Evolutionary conservation across 2,329 filamentous ascomycete genomes (phyloP).

Genomic region (Colletotrichum zoysiae): DNA sequence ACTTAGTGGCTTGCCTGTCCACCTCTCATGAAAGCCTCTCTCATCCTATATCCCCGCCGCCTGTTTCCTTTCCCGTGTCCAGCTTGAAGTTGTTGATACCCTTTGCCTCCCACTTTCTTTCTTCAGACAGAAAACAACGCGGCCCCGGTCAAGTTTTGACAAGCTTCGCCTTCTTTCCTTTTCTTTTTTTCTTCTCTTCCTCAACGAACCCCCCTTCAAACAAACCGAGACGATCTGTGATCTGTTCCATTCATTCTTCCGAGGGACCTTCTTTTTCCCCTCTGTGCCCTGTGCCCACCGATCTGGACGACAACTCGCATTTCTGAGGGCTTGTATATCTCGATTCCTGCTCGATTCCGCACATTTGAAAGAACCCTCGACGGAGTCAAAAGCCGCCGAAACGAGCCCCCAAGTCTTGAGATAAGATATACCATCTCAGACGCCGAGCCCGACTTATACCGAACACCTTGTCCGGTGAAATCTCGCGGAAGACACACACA

Average conservation of each 20-base stretch:
- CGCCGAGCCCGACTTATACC: slow-evolving; percentile 7
- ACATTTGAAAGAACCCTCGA: not conserved
- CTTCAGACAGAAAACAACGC: slow-evolving; percentile 16
- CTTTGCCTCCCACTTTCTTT: slow-evolving; percentile 39
- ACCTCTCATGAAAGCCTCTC: not conserved
- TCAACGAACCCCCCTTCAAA: not conserved
- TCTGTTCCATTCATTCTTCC: slow-evolving; percentile 39
- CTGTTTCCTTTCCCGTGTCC: slow-evolving; percentile 4
- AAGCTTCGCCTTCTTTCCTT: slow-evolving; percentile 41
- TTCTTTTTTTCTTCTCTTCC: not conserved
- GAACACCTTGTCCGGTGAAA: not conserved
- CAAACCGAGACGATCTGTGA: slow-evolving; percentile 37
- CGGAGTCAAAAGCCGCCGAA: not conserved
- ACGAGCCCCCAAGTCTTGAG: not conserved
- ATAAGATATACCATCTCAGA: not conserved
- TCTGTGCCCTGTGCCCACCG: not conserved
- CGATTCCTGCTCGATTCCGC: not conserved
- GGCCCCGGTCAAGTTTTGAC: slow-evolving; percentile 38
- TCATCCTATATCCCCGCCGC: not conserved
- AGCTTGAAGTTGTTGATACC: slow-evolving; percentile 33
- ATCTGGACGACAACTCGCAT: slow-evolving; percentile 9
- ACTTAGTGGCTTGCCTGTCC: slow-evolving; percentile 39
- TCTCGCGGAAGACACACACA: slow-evolving; percentile 14
- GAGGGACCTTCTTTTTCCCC: not conserved
- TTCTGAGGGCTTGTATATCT: slow-evolving; percentile 1